phyloP scores from a whole-genome alignment of 345 rosid species.

The Lepidium didymum region DNA sequence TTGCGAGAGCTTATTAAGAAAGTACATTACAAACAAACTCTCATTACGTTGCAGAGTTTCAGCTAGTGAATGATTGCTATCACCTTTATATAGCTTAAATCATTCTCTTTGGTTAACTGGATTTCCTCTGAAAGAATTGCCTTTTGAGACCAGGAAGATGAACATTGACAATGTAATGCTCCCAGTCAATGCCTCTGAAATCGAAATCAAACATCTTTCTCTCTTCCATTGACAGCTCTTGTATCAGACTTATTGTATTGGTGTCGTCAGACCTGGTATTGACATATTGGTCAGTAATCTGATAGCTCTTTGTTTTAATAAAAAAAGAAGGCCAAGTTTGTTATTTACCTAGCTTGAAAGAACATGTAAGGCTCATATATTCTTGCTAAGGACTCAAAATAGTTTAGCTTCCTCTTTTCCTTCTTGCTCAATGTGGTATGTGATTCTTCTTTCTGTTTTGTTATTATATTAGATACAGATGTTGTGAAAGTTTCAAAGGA shows the following conservation, averaged over 20 bases:
- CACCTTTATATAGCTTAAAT: background rate
- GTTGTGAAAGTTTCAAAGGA: slow-evolving; percentile 17
- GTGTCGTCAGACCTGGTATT: slow-evolving; percentile 28
- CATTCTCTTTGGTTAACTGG: background rate
- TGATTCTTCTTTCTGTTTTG: background rate
- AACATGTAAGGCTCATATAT: slow-evolving; percentile 17
- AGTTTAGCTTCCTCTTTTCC: background rate
- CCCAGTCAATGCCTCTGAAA: slow-evolving; percentile 32
- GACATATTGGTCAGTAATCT: background rate
- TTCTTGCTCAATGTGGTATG: background rate
- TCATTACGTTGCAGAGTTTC: no score
- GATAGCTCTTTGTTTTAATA: background rate
- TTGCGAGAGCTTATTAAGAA: no score
- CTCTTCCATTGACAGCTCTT: slow-evolving; percentile 33
- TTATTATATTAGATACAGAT: background rate
- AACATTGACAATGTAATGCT: slow-evolving; percentile 27
- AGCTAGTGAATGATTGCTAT: background rate
- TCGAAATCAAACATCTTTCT: slow-evolving; percentile 24
- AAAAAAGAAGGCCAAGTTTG: background rate
- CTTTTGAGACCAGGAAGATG: slow-evolving; percentile 32
- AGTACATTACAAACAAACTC: no score
- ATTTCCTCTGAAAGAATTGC: background rate
- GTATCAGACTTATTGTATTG: slow-evolving; percentile 21
- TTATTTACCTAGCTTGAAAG: slow-evolving; percentile 13
- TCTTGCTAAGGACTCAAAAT: slow-evolving; percentile 11